Base-by-base conservation (phyloP, 163 green algal species). In the Botryococcus braunii region DNA sequence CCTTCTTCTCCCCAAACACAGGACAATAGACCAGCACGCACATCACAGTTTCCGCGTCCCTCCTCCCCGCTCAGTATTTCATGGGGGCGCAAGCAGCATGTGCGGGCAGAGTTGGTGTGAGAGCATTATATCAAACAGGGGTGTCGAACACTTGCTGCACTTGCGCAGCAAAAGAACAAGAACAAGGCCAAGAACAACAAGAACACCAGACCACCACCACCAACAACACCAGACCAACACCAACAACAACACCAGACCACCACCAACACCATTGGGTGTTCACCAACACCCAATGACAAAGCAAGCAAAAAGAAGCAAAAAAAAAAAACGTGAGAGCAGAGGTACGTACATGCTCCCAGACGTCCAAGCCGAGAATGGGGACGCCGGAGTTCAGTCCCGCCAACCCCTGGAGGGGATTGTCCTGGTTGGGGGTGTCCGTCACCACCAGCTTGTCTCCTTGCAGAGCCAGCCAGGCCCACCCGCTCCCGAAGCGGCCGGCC, bases 331-430 rank as follows among this genome's bases (percentile, higher is more conserved):
- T 25, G 13, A 23, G 56, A 63, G n/a, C 56, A 32, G 13, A 41
- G 27, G 29, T 38, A 47, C 17, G 62, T n/a, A n/a, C 62, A 23
- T 60, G 46, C 62, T 60, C 79, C 79, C 86, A 92, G 29, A 96
- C 89, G 70, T 96, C 89, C 39, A 96, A 76, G 7, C 86, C 87
- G 46, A 96, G 73, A 27, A 96, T 76, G 4, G 89, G 89, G 11
- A 84, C 80, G 59, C 84, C 71, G 2, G 57, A 23, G 5, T 47
- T 40, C 34, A 65, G 11, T 21, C 71, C 17, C 3, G 71, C 56
- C 4, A 11, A 27, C 7, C 52, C 31, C 61, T 65, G 39, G 43
- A 89, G 77, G 8, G 86, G 83, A 78, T 90, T 90, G 78, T 94
- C 88, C 79, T 88, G 75, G 63, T 79, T 79, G 40, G 73, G 65